Percentiles rank a stretch among this genome's conserved stretches.
phyloP scores from a whole-genome alignment of 371 early-diverging fungal genomes.

The Rhizopus stolonifer region DNA sequence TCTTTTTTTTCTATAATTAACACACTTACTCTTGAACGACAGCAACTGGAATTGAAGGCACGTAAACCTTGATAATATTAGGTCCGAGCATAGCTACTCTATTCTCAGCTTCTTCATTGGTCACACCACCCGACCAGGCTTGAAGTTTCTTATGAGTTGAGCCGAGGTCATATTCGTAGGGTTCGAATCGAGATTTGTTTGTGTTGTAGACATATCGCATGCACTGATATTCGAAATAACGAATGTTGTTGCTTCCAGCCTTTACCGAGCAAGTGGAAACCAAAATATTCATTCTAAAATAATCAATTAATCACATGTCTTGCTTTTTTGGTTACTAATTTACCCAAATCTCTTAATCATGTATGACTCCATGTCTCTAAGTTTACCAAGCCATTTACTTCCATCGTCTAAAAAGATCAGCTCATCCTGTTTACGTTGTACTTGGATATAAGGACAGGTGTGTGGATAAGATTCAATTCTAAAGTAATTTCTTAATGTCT shows the following conservation, averaged over 20 bases:
- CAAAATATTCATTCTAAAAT: slow-evolving; percentile 29
- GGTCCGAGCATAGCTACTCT: slow-evolving; percentile 60
- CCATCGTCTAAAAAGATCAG: slow-evolving; percentile 55
- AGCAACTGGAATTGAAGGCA: slow-evolving; percentile 49
- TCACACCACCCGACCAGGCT: slow-evolving; percentile 49
- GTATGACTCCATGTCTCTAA: slow-evolving; percentile 29
- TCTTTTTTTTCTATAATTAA: neutral
- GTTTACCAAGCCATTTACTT: slow-evolving; percentile 32
- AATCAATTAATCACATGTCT: neutral
- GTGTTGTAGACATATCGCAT: slow-evolving; percentile 66
- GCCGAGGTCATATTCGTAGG: slow-evolving; percentile 57
- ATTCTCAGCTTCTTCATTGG: slow-evolving; percentile 44
- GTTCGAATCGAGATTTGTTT: slow-evolving; percentile 45
- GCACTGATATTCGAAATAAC: slow-evolving; percentile 73
- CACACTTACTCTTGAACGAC: slow-evolving; percentile 51
- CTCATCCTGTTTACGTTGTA: slow-evolving; percentile 57
- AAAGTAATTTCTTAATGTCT: slow-evolving; percentile 61
- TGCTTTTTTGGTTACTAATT: slow-evolving; percentile 1
- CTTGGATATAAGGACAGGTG: slow-evolving; percentile 56
- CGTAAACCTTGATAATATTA: slow-evolving; percentile 61
- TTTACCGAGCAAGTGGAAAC: slow-evolving; percentile 45
- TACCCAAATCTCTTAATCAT: slow-evolving; percentile 15
- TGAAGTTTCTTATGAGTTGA: slow-evolving; percentile 46
- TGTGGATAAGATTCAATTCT: slow-evolving; percentile 49
- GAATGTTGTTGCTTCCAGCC: slow-evolving; percentile 44